Percentiles rank a stretch among this genome's conserved stretches.
These are phyloP conservation scores for Arachis monticola DNA, from an alignment of 331 rosid genomes.

Conservation along the genomic window DNA sequence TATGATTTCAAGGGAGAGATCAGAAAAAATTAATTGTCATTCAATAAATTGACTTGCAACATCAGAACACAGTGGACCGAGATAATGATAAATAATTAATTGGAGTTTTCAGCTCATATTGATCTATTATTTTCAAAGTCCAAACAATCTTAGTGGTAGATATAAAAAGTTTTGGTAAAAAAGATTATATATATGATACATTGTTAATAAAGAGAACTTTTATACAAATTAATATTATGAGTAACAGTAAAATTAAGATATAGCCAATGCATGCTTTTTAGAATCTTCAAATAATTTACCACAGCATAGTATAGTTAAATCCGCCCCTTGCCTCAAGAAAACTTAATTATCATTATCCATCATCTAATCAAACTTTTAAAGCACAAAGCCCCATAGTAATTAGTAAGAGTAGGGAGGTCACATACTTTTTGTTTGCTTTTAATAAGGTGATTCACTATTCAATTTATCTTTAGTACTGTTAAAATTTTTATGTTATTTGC, in stretches of 20 bases:
- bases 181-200: too few species aligned
- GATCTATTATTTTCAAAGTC: too few species aligned
- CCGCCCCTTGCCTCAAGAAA: background rate
- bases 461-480: background rate
- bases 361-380: slow-evolving; percentile 13
- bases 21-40: background rate
- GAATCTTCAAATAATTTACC: background rate
- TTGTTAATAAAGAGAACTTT: too few species aligned
- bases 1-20: background rate
- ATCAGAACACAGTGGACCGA: background rate
- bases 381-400: slow-evolving; percentile 29
- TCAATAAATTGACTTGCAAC: background rate
- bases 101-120: too few species aligned
- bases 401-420: slow-evolving; percentile 10
- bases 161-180: too few species aligned
- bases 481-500: slow-evolving; percentile 11
- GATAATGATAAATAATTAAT: background rate
- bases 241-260: too few species aligned
- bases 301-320: background rate
- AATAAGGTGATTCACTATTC: background rate
- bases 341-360: slow-evolving; percentile 29
- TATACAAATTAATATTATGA: too few species aligned
- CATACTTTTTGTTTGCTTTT: slow-evolving; percentile 24
- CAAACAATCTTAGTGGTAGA: too few species aligned
- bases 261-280: too few species aligned